Evolutionary conservation across 2,329 filamentous ascomycete species (phyloP), one percentile per base, ranked within the genome.

Genomic region (Cordyceps pruinosa): DNA sequence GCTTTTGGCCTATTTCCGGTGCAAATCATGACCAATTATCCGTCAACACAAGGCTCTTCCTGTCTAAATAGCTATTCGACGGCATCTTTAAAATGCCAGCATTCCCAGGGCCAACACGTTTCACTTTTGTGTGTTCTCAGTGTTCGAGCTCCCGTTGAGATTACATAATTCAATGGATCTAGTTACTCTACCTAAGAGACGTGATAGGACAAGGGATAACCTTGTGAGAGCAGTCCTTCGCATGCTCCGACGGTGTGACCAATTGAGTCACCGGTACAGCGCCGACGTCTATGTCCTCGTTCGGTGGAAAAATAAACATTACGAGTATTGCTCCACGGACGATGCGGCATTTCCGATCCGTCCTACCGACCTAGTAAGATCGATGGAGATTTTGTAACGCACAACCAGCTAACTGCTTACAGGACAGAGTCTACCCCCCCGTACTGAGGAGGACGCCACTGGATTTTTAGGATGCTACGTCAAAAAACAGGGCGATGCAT

Each of bases 161-260:
- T n/a, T n/a, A n/a, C n/a, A 49, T n/a, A 3, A 7, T 50, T n/a
- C 28, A 12, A 39, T 35, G 23, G 23, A 50, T 37, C 30, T 7
- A 39, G 23, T 50, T 8, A 50, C 21, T 50, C 47, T 50, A 28
- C 47, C 47, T 17, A 50, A 39, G 30, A 50, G 23, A 34, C 34
- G 47, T 50, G 47, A 50, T 28, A 50, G 47, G 47, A 50, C 34
- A 50, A 50, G 30, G 47, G 47, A 50, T 23, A 37, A 50, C 10
- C 21, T 50, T 13, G 47, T 50, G 21, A 50, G 47, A 28, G 47
- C 47, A 26, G 34, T 35, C 47, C 47, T 50, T 50, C 47, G 47
- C 23, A 37, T 21, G 34, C 47, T 50, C 4, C 47, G 47, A 50
- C 26, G 47, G 32, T 50, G 32, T 50, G 17, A 39, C 34, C 23